Conservation (phyloP, 371 early-diverging fungal species). For the Capillidium heterosporum region DNA sequence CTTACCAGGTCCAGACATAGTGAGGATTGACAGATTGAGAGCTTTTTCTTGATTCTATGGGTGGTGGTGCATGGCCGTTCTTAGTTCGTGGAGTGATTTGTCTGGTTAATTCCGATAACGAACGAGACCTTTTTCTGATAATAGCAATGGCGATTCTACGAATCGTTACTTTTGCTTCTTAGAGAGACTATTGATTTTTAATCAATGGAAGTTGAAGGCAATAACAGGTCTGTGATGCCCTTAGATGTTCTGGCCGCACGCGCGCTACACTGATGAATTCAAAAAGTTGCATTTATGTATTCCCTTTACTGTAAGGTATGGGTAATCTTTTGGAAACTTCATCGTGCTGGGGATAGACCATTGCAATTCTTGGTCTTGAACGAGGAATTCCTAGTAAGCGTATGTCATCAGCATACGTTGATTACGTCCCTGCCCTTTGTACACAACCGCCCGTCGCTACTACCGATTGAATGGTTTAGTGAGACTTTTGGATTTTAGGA, state of each 20-base stretch:
- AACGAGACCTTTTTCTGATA: conserved; percentile 37
- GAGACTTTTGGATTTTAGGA: conserved; percentile 29
- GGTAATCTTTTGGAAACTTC: conserved; percentile 37
- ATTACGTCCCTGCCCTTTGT: conserved; percentile 40
- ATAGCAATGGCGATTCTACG: conserved; percentile 13
- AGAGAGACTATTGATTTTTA: conserved; percentile 33
- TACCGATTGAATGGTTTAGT: conserved; percentile 44
- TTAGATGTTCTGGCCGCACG: conserved; percentile 57
- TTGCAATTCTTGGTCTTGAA: conserved; percentile 42
- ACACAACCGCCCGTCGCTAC: conserved; percentile 42
- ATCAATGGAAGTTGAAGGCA: conserved; percentile 37
- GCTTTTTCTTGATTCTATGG: conserved; percentile 18
- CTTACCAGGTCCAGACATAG: conserved; percentile 30
- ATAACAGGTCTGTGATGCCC: conserved; percentile 60
- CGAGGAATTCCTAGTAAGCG: conserved; percentile 41
- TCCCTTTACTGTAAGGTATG: conserved; percentile 33
- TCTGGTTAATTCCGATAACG: conserved; percentile 51
- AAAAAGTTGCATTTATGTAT: conserved; percentile 16
- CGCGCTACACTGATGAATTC: conserved; percentile 51
- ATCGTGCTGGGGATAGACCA: conserved; percentile 42
- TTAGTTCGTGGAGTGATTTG: conserved; percentile 37
- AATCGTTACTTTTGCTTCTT: conserved; percentile 21
- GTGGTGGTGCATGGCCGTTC: conserved; percentile 29
- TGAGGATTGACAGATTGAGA: conserved; percentile 22
- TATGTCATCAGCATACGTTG: conserved; percentile 36